Conservation (phyloP, 2,329 filamentous ascomycete species). For the Colletotrichum sp. region DNA sequence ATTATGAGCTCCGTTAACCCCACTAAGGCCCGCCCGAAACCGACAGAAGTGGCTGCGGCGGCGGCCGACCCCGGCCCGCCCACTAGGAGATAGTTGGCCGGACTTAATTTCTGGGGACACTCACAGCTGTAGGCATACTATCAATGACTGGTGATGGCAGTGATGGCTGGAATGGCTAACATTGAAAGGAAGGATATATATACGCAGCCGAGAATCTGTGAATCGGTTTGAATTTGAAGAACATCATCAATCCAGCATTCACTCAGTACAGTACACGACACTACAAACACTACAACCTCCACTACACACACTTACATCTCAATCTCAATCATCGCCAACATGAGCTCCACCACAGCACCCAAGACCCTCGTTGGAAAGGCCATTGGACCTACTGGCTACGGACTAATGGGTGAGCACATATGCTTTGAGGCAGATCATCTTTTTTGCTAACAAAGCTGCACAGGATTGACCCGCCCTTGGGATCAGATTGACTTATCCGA, state of each 20-base stretch:
- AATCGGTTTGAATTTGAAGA: neutral
- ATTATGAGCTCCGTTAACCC: neutral
- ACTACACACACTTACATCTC: neutral
- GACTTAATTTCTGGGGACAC: neutral
- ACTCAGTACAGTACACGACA: neutral
- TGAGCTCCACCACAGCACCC: neutral
- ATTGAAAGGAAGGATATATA: neutral
- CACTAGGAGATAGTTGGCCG: neutral
- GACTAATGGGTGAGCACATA: neutral
- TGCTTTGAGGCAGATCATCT: rapidly evolving
- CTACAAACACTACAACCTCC: neutral
- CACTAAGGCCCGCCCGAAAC: neutral
- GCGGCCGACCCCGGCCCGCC: neutral
- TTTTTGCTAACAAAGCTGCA: neutral
- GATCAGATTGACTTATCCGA: neutral
- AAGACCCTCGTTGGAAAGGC: neutral
- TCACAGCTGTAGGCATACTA: neutral
- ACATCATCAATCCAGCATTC: neutral
- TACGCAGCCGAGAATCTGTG: neutral
- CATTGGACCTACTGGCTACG: neutral
- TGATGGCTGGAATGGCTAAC: neutral
- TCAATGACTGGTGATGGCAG: neutral
- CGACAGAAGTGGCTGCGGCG: neutral
- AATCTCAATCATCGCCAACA: neutral
- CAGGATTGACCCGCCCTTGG: neutral